These are phyloP conservation scores for Xylariomycetidae sp. DNA, from an alignment of 2,329 filamentous ascomycete genomes.

Conservation along the genomic window DNA sequence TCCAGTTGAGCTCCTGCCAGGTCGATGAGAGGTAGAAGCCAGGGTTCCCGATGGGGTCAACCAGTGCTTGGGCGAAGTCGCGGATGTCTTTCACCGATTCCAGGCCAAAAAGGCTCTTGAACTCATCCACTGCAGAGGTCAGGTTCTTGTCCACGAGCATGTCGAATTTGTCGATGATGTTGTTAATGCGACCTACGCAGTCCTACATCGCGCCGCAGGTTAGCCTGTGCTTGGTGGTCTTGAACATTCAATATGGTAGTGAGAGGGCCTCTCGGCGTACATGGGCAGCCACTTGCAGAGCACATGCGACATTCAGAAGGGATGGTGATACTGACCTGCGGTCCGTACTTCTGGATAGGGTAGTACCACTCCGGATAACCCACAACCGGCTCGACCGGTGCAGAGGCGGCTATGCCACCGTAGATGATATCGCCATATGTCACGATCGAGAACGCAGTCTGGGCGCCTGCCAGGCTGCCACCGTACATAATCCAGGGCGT, in stretches of 20 bases:
- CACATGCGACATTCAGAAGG: too few relatives aligned
- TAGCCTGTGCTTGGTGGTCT: too few relatives aligned
- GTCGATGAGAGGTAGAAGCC: conserved; percentile 43
- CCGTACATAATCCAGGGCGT: conserved; percentile 33
- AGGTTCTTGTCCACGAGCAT: conserved; percentile 36
- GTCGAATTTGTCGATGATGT: conserved; percentile 44
- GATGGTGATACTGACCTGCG: conserved; percentile 21
- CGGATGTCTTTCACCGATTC: conserved; percentile 35
- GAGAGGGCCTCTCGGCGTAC: too few relatives aligned
- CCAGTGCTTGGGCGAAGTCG: conserved; percentile 43
- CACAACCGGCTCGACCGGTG: conserved; percentile 32
- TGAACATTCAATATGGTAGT: too few relatives aligned
- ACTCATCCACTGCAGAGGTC: conserved; percentile 33
- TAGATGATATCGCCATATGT: conserved; percentile 38
- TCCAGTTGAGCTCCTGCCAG: conserved; percentile 51
- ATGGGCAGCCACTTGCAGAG: too few relatives aligned
- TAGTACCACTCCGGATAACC: conserved; percentile 44
- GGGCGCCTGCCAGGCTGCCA: conserved; percentile 23
- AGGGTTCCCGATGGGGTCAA: conserved; percentile 24
- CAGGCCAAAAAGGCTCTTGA: conserved; percentile 43
- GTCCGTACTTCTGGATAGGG: conserved; percentile 42
- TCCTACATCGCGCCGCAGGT: conserved; percentile 20
- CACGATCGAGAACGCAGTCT: conserved; percentile 36
- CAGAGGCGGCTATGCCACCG: conserved; percentile 43
- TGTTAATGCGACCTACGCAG: conserved; percentile 41